Percentiles rank a stretch among this genome's conserved stretches.
Evolutionary conservation across 306 rosid genomes (phyloP).

Genomic region (Ormosia emarginata): DNA sequence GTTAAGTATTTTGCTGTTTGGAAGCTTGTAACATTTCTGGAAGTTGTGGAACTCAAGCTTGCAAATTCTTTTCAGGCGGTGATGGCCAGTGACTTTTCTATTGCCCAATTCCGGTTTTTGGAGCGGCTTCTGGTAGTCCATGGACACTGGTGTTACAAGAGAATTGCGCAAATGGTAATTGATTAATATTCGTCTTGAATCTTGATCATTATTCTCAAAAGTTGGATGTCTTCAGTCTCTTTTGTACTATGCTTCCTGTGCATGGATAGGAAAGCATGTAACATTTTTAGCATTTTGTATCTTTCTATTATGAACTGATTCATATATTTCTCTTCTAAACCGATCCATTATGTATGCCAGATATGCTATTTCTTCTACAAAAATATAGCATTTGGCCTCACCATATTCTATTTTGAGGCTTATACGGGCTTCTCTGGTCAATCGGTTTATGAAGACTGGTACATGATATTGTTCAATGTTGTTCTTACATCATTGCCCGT

Average conservation of each 20-base stretch:
- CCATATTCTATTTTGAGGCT: slow-evolving; percentile 96
- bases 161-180: slow-evolving; percentile 98
- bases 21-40: slow-evolving; percentile 12
- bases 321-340: slow-evolving; percentile 3
- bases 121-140: slow-evolving; percentile 99
- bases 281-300: neutral
- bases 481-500: slow-evolving; percentile 96
- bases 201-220: slow-evolving; percentile 12
- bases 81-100: slow-evolving; percentile 97
- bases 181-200: slow-evolving; percentile 9
- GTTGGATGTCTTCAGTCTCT: neutral
- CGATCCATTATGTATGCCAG: slow-evolving; percentile 44
- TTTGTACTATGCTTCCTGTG: slow-evolving; percentile 6
- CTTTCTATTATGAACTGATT: neutral
- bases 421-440: slow-evolving; percentile 94
- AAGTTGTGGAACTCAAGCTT: slow-evolving; percentile 30
- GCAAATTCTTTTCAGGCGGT: slow-evolving; percentile 71
- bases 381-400: slow-evolving; percentile 95
- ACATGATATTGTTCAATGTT: slow-evolving; percentile 91
- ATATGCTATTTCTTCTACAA: slow-evolving; percentile 99
- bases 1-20: neutral
- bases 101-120: slow-evolving; percentile 85
- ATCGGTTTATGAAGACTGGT: slow-evolving; percentile 92
- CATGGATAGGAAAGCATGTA: neutral
- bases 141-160: slow-evolving; percentile 99